Evolutionary conservation across 2,329 filamentous ascomycete species (phyloP).

Genomic region (Cordyceps militaris): DNA sequence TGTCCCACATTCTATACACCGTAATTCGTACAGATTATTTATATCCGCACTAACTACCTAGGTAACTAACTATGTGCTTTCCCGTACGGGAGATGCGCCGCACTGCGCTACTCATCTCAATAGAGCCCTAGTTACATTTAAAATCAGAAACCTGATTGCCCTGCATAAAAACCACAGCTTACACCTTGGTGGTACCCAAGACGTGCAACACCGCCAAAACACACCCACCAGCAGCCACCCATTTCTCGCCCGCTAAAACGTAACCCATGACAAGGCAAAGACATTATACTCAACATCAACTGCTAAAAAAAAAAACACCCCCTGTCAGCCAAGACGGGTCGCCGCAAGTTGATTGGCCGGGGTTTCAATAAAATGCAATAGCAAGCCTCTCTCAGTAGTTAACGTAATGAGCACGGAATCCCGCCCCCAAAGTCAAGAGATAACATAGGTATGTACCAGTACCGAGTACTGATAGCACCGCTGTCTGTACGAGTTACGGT

Average conservation of each 20-base stretch:
- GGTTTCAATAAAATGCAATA: constrained; percentile 5
- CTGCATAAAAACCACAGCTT: not conserved
- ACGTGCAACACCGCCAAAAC: not conserved
- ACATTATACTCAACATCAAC: constrained; percentile 1
- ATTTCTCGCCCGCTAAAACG: not conserved
- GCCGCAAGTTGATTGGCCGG: not conserved
- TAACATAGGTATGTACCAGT: too few species aligned
- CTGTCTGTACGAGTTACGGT: too few species aligned
- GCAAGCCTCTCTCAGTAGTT: not conserved
- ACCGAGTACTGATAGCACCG: too few species aligned
- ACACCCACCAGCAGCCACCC: not conserved
- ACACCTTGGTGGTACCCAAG: too few species aligned
- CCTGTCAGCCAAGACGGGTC: not conserved
- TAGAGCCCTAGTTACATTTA: too few species aligned
- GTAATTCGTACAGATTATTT: too few species aligned
- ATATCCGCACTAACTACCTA: not conserved
- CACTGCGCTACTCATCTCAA: not conserved
- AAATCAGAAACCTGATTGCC: not conserved
- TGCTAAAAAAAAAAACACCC: not conserved
- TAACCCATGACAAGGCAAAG: not conserved
- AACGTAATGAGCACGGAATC: too few species aligned
- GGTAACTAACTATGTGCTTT: too few species aligned
- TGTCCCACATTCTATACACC: too few species aligned
- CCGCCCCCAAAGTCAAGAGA: too few species aligned
- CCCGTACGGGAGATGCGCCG: not conserved